Percentiles rank a stretch among this genome's conserved stretches.
phyloP scores from a whole-genome alignment of 2,329 filamentous ascomycete genomes.

The Dactylellina drechsleri region DNA sequence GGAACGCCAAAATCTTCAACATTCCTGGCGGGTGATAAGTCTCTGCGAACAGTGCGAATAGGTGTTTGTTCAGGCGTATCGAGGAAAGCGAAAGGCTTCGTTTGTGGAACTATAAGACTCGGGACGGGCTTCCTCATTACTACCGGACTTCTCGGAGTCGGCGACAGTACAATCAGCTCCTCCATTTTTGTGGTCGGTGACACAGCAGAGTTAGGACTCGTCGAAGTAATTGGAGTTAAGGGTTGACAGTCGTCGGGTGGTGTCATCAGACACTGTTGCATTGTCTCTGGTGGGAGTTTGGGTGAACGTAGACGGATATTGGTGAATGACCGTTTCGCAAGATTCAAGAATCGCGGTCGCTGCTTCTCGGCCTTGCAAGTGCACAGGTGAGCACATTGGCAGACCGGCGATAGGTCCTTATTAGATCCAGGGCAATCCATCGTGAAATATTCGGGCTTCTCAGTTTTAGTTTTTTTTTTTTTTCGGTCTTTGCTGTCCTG shows the following conservation, averaged over 20 bases:
- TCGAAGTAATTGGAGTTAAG: slow-evolving; percentile 19
- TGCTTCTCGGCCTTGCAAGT: slow-evolving; percentile 50
- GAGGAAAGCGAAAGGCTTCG: slow-evolving; percentile 42
- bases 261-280: slow-evolving; percentile 42
- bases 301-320: slow-evolving; percentile 52
- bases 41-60: slow-evolving; percentile 34
- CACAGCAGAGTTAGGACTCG: slow-evolving; percentile 19
- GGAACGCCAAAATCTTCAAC: slow-evolving; percentile 42
- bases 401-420: slow-evolving; percentile 19
- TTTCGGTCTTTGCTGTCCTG: slow-evolving; percentile 9
- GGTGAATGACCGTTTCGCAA: slow-evolving; percentile 52
- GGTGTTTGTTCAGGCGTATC: slow-evolving; percentile 52
- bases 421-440: slow-evolving; percentile 23
- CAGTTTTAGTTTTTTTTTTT: too few relatives aligned
- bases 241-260: slow-evolving; percentile 39
- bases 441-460: slow-evolving; percentile 21
- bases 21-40: slow-evolving; percentile 44
- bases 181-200: slow-evolving; percentile 43
- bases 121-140: slow-evolving; percentile 48
- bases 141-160: slow-evolving; percentile 37
- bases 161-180: slow-evolving; percentile 24
- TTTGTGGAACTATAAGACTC: slow-evolving; percentile 46
- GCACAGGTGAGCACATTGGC: slow-evolving; percentile 42
- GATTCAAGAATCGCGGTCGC: slow-evolving; percentile 48
- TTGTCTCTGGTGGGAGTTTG: slow-evolving; percentile 40